Evolutionary conservation across 2,329 filamentous ascomycete species (phyloP), one percentile per base, ranked within the genome.

Genomic region (Claviceps capensis): DNA sequence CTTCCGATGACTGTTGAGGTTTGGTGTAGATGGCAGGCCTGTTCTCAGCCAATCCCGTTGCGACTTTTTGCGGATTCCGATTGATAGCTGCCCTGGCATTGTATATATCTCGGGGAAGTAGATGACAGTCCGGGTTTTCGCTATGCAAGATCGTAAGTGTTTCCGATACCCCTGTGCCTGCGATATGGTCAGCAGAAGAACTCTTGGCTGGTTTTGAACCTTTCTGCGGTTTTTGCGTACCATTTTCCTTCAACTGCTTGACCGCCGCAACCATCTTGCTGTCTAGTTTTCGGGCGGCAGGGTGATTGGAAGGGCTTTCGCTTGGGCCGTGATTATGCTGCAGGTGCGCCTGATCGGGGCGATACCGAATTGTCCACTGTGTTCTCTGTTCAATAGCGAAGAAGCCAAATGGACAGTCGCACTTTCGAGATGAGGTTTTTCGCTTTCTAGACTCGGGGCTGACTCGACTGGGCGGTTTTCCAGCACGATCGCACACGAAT

Each of bases 381-480:
- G 79, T 82, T 54, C 81, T 72, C 60, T 83, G 79, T 63, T 84
- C 81, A 41, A 84, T 80, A 52, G 81, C 81, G 57, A 83, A 84
- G 63, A 84, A 83, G n/a, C 81, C 81, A 62, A 84, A 84, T 34
- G 79, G 78, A 56, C 81, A 84, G 58, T 83, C 80, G 59, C 81
- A 83, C 60, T 84, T 84, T 46, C 81, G 73, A n/a, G 80, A 83
- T 8, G 81, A 82, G 1, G 81, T 84, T 61, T 81, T 81, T 22
- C 79, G 73, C 64, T 83, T 83, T 52, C 81, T 75, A 55, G 77
- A 74, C 64, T 83, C 81, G 1, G 80, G 77, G 56, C 71, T 82
- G n/a, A 81, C 79, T 5, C 78, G 74, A 51, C 71, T 77, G 2
- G 78, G 78, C 1, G 78, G 78, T 58, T 81, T 81, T 43, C 81